Percentiles rank a stretch among this genome's conserved stretches.
These are phyloP conservation scores for Kipferlia bialata DNA, from an alignment of 78 protist genomes.

Conservation along the genomic window DNA sequence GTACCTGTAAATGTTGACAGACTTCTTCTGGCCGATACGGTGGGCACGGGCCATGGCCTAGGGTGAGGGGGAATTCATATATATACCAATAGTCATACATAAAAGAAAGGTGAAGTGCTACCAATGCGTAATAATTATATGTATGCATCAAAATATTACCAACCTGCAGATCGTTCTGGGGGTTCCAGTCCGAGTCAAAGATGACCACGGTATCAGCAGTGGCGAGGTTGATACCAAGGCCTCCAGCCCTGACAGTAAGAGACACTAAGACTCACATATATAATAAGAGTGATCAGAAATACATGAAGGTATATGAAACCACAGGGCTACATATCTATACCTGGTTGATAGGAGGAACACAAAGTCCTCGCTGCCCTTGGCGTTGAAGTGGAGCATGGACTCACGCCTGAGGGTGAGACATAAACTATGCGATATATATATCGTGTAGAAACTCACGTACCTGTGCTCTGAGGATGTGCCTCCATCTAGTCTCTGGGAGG, in stretches of 20 bases:
- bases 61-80: no score
- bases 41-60: constrained; percentile 56
- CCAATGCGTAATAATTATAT: no score
- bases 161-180: constrained; percentile 89
- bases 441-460: no score
- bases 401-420: no score
- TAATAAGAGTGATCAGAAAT: no score
- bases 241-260: constrained; percentile 97
- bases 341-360: constrained; percentile 53
- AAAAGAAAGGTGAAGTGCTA: no score
- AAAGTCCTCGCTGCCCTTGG: background rate
- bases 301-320: no score
- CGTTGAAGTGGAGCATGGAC: constrained; percentile 36
- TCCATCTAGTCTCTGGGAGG: constrained; percentile 41
- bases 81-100: no score
- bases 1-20: constrained; percentile 65
- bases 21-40: constrained; percentile 48
- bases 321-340: no score
- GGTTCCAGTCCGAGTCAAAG: constrained; percentile 93
- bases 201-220: constrained; percentile 91
- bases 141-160: no score
- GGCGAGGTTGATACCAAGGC: constrained; percentile 84
- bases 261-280: no score
- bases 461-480: constrained; percentile 16
- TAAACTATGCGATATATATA: no score